These are phyloP conservation scores for Pythium periplocum DNA, from an alignment of 352 stramenopile species.

Conservation along the genomic window DNA sequence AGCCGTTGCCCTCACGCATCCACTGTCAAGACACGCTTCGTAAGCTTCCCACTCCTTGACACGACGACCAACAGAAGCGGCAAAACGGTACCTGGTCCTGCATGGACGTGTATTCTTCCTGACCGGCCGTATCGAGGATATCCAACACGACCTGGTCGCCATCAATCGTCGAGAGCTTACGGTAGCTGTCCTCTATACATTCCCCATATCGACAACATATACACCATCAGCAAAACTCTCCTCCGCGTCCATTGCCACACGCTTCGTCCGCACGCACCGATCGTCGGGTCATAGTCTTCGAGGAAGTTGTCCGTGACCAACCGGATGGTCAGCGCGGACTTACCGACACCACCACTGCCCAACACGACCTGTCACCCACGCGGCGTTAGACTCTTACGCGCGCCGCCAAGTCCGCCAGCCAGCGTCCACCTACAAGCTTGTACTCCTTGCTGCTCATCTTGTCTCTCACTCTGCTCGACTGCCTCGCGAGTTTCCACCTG, in stretches of 20 bases:
- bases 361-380: constrained; percentile 61
- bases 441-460: constrained; percentile 81
- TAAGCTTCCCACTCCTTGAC: not conserved
- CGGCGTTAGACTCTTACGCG: no score
- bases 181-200: constrained; percentile 88
- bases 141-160: constrained; percentile 77
- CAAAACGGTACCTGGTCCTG: constrained; percentile 68
- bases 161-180: constrained; percentile 88
- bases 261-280: constrained; percentile 37
- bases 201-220: not conserved
- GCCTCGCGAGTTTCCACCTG: constrained; percentile 7
- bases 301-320: constrained; percentile 91
- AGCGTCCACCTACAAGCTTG: constrained; percentile 52
- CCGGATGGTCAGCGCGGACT: constrained; percentile 90
- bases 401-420: no score
- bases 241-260: no score
- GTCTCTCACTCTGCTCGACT: constrained; percentile 6
- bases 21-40: constrained; percentile 38
- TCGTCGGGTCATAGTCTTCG: constrained; percentile 92
- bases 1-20: constrained; percentile 91
- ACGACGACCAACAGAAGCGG: not conserved
- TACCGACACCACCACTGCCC: constrained; percentile 87
- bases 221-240: not conserved
- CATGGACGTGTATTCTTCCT: constrained; percentile 92
- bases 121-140: constrained; percentile 89